Evolutionary conservation across 768 basidiomycete genomes (phyloP), one percentile per base, ranked within the genome.

Genomic region (Tricholoma sp.): DNA sequence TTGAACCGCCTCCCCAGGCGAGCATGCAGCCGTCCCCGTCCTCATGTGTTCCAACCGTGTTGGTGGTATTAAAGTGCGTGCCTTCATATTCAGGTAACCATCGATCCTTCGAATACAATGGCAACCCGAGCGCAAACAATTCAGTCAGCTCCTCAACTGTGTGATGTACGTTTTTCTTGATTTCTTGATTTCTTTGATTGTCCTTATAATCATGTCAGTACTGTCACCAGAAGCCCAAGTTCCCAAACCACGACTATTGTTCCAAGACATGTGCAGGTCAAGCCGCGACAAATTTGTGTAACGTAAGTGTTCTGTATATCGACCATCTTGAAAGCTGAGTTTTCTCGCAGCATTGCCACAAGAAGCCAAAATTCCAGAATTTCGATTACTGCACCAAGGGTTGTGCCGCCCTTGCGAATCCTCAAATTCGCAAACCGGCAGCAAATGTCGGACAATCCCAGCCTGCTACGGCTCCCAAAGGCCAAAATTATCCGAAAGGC

Each of bases 351-450:
- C 71, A 79, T 59, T 87, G 86, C 63, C 79, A 82, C 59, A 76
- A 76, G 64, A 82, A 80, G 58, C 82, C 83, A 4, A 87, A 84
- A 67, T 83, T 78, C 63, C 79, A 76, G 61, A 76, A 73, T 60
- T 81, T 82, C 61, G 79, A 82, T 52, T 87, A 77, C 62, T 87
- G 86, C 57, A 82, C 86, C 55, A 83, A 84, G 75, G 82, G 79
- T 54, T 86, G 85, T 62, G 84, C 83, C 16, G 67, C 76, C 14
- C 58, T 75, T 50, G 84, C 83, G 19, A 70, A 68, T 29, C 64
- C 70, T 10, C 55, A 52, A 54, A 62, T 59, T n/a, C 67, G 65
- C 4, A 68, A 63, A 22, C 21, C 57, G 39, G 50, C 59, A 6
- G 43, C 58, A 16, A 60, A 56, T 19, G 31, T 45, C 35, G 29